Conservation (phyloP, 768 basidiomycete genomes). For the Trametes cubensis region DNA sequence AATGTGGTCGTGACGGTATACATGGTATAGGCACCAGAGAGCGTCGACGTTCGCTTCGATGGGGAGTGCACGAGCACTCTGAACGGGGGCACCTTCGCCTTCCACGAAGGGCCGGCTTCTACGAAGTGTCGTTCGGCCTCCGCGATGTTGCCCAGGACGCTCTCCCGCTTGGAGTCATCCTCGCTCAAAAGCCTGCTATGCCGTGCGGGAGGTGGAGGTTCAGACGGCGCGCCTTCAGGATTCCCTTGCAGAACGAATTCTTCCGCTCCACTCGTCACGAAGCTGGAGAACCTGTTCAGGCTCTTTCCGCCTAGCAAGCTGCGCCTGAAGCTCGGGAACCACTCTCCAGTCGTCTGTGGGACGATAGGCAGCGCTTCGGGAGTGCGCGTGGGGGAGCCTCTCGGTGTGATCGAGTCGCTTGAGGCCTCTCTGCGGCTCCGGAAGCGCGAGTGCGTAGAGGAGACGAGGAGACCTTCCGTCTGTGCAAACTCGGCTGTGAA, state of each 20-base stretch:
- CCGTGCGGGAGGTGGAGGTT: constrained; percentile 31
- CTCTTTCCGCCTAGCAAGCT: constrained; percentile 77
- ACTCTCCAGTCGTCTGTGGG: constrained; percentile 74
- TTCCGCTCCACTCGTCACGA: constrained; percentile 85
- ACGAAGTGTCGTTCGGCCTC: constrained; percentile 75
- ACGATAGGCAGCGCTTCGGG: constrained; percentile 45
- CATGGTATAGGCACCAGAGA: constrained; percentile 73
- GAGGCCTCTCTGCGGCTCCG: constrained; percentile 42
- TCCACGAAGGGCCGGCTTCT: constrained; percentile 73
- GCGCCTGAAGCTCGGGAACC: constrained; percentile 72
- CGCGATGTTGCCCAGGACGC: constrained; percentile 14
- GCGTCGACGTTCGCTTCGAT: constrained; percentile 65
- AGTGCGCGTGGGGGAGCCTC: constrained; percentile 36
- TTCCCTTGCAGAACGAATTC: constrained; percentile 77
- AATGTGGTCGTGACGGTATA: constrained; percentile 82
- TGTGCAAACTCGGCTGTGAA: constrained; percentile 66
- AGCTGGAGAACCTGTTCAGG: constrained; percentile 83
- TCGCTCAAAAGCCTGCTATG: constrained; percentile 43
- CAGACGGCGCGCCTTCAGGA: constrained; percentile 37
- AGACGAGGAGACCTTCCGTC: constrained; percentile 47
- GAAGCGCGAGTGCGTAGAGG: constrained; percentile 30
- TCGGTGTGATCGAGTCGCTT: constrained; percentile 53
- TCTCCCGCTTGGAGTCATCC: constrained; percentile 26
- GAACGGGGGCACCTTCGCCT: constrained; percentile 71
- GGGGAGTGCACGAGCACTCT: constrained; percentile 79